Evolutionary conservation across 1,139 yeast species (phyloP).

Genomic region (Sugiyamaella castrensis): DNA sequence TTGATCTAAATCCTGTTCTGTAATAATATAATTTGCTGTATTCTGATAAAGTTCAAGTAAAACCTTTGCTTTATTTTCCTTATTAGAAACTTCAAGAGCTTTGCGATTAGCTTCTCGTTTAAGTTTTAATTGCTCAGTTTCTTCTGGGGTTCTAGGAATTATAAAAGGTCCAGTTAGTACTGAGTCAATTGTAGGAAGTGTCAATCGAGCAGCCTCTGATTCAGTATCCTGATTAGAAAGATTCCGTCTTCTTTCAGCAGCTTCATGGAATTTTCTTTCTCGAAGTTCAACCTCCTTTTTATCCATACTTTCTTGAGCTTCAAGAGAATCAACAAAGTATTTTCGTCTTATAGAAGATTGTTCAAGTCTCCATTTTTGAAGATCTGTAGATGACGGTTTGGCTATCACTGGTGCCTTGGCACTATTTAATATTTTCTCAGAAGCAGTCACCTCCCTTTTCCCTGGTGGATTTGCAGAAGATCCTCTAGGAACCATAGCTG

Average conservation of each 20-base stretch:
- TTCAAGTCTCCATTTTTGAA: slow-evolving; percentile 53
- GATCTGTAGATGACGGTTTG: slow-evolving; percentile 40
- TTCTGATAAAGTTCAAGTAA: slow-evolving; percentile 72
- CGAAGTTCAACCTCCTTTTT: slow-evolving; percentile 33
- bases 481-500: slow-evolving; percentile 67
- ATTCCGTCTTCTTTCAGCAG: slow-evolving; percentile 36
- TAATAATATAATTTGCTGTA: slow-evolving; percentile 61
- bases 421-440: slow-evolving; percentile 52
- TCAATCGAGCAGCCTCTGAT: slow-evolving; percentile 57
- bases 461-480: slow-evolving; percentile 55
- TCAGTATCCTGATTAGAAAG: slow-evolving; percentile 30
- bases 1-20: slow-evolving; percentile 58
- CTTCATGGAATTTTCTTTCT: slow-evolving; percentile 33
- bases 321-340: slow-evolving; percentile 65
- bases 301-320: slow-evolving; percentile 56
- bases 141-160: slow-evolving; percentile 68
- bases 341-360: slow-evolving; percentile 70
- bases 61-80: slow-evolving; percentile 50
- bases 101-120: slow-evolving; percentile 55
- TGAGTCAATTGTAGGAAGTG: slow-evolving; percentile 77
- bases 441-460: slow-evolving; percentile 50
- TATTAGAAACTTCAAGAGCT: slow-evolving; percentile 43
- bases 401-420: slow-evolving; percentile 42
- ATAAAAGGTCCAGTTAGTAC: slow-evolving; percentile 62
- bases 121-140: slow-evolving; percentile 48